Conservation (phyloP, 257 asterid genomes). For the Solanum tarijense region DNA sequence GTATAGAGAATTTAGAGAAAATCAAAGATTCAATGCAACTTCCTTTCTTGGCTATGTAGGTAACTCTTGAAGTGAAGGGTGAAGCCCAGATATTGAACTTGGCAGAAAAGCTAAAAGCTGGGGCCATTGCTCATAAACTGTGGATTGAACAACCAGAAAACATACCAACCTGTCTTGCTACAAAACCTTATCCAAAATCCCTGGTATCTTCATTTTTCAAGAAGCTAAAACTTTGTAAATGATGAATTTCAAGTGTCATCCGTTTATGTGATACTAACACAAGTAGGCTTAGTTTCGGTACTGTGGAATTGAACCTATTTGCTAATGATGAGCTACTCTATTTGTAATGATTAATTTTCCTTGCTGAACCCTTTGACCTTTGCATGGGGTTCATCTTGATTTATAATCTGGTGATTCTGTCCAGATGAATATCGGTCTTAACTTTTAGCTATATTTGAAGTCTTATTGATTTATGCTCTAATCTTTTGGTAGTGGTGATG, state of each 20-base stretch:
- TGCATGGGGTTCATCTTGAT: background rate
- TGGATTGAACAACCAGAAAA: slow-evolving; percentile 97
- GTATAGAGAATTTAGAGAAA: background rate
- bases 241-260: slow-evolving; percentile 13
- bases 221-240: slow-evolving; percentile 88
- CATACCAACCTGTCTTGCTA: slow-evolving; percentile 80
- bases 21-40: background rate
- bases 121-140: slow-evolving; percentile 66
- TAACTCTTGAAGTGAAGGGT: slow-evolving; percentile 89
- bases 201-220: slow-evolving; percentile 63
- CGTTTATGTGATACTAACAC: background rate
- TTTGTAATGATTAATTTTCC: background rate
- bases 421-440: background rate
- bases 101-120: slow-evolving; percentile 60
- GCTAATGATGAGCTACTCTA: background rate
- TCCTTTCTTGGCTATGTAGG: slow-evolving; percentile 27
- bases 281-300: background rate
- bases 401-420: background rate
- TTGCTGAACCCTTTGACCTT: background rate
- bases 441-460: background rate
- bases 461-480: background rate
- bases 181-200: slow-evolving; percentile 88
- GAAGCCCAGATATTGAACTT: slow-evolving; percentile 65
- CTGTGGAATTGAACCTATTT: background rate
- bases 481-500: background rate